Evolutionary conservation across 2,329 filamentous ascomycete species (phyloP).

Genomic region (Claviceps spartinae): DNA sequence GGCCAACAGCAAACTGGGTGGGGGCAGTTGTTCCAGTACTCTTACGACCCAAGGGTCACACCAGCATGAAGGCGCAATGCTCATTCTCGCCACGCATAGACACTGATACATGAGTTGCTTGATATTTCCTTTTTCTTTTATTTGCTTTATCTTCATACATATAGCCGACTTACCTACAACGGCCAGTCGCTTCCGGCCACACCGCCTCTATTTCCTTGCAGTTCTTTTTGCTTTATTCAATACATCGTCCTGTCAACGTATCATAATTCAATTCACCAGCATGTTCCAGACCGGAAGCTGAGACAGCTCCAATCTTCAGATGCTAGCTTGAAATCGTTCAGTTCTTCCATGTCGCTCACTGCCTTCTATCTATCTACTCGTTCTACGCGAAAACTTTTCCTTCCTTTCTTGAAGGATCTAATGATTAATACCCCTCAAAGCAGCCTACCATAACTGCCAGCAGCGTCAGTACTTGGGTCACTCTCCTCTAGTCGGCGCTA

Average conservation of each 20-base stretch:
- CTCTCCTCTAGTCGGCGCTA: not conserved
- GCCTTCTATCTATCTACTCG: not conserved
- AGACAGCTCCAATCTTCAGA: not conserved
- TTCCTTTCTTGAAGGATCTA: not conserved
- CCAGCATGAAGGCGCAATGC: constrained; percentile 1
- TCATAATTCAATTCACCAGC: not conserved
- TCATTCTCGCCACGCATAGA: not conserved
- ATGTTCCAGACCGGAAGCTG: not conserved
- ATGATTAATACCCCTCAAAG: not conserved
- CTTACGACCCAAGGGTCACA: constrained; percentile 3
- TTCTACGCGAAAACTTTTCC: not conserved
- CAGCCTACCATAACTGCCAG: not conserved
- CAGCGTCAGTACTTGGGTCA: not conserved
- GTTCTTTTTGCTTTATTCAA: not conserved
- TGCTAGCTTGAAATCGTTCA: not conserved
- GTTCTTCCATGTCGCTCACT: not conserved
- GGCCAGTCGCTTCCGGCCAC: not conserved
- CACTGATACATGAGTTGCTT: not conserved
- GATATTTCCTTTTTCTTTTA: not conserved
- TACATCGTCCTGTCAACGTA: not conserved
- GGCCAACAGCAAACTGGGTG: constrained; percentile 1
- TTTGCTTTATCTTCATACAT: not conserved
- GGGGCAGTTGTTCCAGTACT: constrained; percentile 3
- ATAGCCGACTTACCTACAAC: not conserved
- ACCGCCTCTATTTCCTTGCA: not conserved